A percentile compares a stretch with the other conserved stretches of the same genome.
phyloP scores from a whole-genome alignment of 2,329 filamentous ascomycete species.

The Fusarium zealandicum region DNA sequence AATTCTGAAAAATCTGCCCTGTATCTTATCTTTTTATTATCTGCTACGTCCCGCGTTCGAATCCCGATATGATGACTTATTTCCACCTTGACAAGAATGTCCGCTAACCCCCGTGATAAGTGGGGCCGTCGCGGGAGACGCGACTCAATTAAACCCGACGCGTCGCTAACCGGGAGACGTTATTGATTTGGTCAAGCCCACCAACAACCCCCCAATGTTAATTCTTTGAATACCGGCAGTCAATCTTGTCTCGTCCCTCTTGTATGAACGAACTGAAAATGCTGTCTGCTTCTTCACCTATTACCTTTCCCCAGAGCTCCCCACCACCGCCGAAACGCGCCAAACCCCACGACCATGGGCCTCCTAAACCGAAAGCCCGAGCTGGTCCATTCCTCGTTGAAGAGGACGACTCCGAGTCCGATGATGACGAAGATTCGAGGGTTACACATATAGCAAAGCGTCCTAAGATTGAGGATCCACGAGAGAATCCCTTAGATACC shows the following conservation, averaged over 20 bases:
- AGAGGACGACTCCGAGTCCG: constrained; percentile 48
- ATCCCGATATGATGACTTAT: no score
- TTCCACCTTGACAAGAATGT: no score
- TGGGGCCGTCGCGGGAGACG: constrained; percentile 31
- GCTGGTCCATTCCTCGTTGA: constrained; percentile 51
- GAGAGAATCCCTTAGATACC: constrained; percentile 17
- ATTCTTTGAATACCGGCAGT: background rate
- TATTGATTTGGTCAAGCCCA: constrained; percentile 17
- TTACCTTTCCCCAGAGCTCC: constrained; percentile 62
- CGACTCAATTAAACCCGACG: constrained; percentile 44
- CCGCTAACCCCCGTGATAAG: no score
- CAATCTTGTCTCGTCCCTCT: background rate
- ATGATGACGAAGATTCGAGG: constrained; percentile 19
- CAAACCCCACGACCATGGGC: constrained; percentile 46
- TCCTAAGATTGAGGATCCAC: constrained; percentile 43
- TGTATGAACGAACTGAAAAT: constrained; percentile 49
- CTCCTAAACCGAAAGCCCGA: constrained; percentile 47
- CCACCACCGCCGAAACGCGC: constrained; percentile 48
- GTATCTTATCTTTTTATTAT: no score
- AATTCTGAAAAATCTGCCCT: no score
- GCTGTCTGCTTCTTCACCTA: constrained; percentile 66
- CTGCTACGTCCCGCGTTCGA: no score
- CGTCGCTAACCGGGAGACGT: constrained; percentile 32
- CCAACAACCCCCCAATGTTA: constrained; percentile 6
- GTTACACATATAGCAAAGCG: constrained; percentile 40